phyloP scores from a whole-genome alignment of 2,329 filamentous ascomycete genomes.

The Trichoderma cornu-damae region DNA sequence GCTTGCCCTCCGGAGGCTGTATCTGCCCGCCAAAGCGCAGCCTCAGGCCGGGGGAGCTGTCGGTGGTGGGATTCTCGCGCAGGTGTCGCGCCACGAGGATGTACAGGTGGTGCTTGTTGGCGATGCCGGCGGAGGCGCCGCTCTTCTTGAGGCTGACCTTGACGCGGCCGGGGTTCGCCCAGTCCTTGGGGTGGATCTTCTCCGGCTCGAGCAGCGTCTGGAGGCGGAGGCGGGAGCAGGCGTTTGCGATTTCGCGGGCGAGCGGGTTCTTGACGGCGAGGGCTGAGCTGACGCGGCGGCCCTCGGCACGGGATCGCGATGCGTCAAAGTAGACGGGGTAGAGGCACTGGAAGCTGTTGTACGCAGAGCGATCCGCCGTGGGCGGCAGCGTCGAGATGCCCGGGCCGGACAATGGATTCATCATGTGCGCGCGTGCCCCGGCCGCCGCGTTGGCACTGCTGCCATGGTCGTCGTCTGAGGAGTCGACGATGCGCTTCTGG shows the following conservation, averaged over 20 bases:
- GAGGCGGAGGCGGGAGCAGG: slow-evolving; percentile 67
- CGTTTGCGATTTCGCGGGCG: slow-evolving; percentile 81
- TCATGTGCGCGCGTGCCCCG: neutral
- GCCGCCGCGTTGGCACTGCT: slow-evolving; percentile 27
- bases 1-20: slow-evolving; percentile 54
- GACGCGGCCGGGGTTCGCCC: slow-evolving; percentile 91
- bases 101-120: slow-evolving; percentile 83
- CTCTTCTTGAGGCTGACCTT: slow-evolving; percentile 58
- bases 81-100: slow-evolving; percentile 73
- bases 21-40: slow-evolving; percentile 70
- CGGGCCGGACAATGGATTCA: slow-evolving; percentile 31
- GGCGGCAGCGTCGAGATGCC: slow-evolving; percentile 29
- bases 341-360: slow-evolving; percentile 78
- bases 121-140: slow-evolving; percentile 42
- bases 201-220: slow-evolving; percentile 80
- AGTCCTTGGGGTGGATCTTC: slow-evolving; percentile 93
- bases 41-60: slow-evolving; percentile 60
- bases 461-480: slow-evolving; percentile 3
- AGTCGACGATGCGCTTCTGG: slow-evolving; percentile 24
- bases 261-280: slow-evolving; percentile 80
- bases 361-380: slow-evolving; percentile 48
- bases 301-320: slow-evolving; percentile 66
- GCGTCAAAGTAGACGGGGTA: slow-evolving; percentile 96
- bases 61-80: slow-evolving; percentile 69
- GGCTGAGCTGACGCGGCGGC: slow-evolving; percentile 67